These are phyloP conservation scores for Saturnispora galanensis DNA, from an alignment of 805 yeast genomes.

Conservation along the genomic window DNA sequence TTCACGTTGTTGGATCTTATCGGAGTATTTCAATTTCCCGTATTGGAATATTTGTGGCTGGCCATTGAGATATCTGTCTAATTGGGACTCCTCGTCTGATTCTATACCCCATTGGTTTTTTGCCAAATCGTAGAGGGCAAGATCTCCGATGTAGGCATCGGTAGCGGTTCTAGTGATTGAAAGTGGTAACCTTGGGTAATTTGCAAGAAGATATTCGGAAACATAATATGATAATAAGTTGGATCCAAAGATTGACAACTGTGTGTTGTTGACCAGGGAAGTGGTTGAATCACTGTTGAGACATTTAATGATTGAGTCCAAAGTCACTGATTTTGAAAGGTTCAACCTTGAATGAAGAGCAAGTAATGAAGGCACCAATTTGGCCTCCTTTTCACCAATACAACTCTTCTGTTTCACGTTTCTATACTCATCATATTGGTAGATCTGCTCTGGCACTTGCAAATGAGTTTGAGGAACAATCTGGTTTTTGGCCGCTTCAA, in stretches of 20 bases:
- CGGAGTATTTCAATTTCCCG: constrained; percentile 54
- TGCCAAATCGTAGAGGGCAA: constrained; percentile 57
- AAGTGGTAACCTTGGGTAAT: constrained; percentile 86
- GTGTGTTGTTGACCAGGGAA: constrained; percentile 60
- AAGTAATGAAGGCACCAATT: constrained; percentile 57
- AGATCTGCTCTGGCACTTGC: constrained; percentile 15
- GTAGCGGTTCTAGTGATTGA: constrained; percentile 67
- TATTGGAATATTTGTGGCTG: constrained; percentile 58
- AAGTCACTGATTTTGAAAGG: constrained; percentile 47
- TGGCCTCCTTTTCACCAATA: constrained; percentile 42
- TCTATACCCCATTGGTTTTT: constrained; percentile 79
- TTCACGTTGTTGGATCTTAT: constrained; percentile 41
- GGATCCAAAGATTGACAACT: constrained; percentile 75
- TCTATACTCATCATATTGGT: constrained; percentile 27
- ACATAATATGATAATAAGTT: constrained; percentile 66
- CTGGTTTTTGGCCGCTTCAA: constrained; percentile 21
- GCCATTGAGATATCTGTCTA: constrained; percentile 57
- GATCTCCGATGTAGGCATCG: constrained; percentile 62
- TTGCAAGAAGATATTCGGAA: constrained; percentile 59
- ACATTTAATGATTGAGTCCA: constrained; percentile 69
- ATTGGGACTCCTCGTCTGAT: constrained; percentile 50
- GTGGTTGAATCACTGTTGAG: constrained; percentile 44
- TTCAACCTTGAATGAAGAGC: constrained; percentile 72
- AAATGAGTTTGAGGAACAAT: constrained; percentile 12
- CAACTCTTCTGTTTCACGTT: constrained; percentile 18